Evolutionary conservation across 2,329 filamentous ascomycete species (phyloP).

Genomic region (Didymella keratinophila): DNA sequence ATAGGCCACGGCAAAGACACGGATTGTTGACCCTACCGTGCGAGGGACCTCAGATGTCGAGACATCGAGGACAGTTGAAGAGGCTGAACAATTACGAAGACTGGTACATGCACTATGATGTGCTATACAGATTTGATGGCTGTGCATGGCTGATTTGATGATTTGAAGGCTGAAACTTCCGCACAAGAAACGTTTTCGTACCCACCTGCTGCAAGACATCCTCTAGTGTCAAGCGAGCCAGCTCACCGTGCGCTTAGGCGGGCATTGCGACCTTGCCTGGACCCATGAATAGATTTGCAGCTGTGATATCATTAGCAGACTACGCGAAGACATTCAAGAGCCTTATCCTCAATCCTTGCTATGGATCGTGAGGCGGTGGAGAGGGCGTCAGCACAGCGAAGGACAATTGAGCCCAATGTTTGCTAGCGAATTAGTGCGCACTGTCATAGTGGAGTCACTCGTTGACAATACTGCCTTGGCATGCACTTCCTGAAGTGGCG

Average conservation of each 20-base stretch:
- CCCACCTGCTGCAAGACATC: slow-evolving; percentile 25
- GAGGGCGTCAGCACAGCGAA: slow-evolving; percentile 11
- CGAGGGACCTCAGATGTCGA: background rate
- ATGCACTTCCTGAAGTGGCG: slow-evolving; percentile 19
- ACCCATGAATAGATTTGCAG: background rate
- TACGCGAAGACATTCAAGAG: slow-evolving; percentile 1
- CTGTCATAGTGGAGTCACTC: slow-evolving; percentile 21
- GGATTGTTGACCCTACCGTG: slow-evolving; percentile 7
- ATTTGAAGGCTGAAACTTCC: slow-evolving; percentile 8
- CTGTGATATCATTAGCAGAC: slow-evolving; percentile 10
- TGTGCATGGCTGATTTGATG: slow-evolving; percentile 1
- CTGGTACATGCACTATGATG: slow-evolving; percentile 1
- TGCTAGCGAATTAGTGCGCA: slow-evolving; percentile 24
- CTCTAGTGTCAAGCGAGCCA: slow-evolving; percentile 23
- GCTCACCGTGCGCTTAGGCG: slow-evolving; percentile 21
- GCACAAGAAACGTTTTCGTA: slow-evolving; percentile 14
- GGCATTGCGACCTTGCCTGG: slow-evolving; percentile 8
- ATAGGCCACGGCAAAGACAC: slow-evolving; percentile 19
- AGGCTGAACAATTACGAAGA: slow-evolving; percentile 4
- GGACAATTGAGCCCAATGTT: slow-evolving; percentile 14
- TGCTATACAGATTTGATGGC: slow-evolving; percentile 5
- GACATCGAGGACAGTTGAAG: background rate
- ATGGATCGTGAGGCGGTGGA: slow-evolving; percentile 17
- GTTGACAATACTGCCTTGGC: slow-evolving; percentile 26
- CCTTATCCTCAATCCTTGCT: slow-evolving; percentile 3